These are phyloP conservation scores for Fusarium pininemorale DNA, from an alignment of 2,329 filamentous ascomycete species.

Conservation along the genomic window DNA sequence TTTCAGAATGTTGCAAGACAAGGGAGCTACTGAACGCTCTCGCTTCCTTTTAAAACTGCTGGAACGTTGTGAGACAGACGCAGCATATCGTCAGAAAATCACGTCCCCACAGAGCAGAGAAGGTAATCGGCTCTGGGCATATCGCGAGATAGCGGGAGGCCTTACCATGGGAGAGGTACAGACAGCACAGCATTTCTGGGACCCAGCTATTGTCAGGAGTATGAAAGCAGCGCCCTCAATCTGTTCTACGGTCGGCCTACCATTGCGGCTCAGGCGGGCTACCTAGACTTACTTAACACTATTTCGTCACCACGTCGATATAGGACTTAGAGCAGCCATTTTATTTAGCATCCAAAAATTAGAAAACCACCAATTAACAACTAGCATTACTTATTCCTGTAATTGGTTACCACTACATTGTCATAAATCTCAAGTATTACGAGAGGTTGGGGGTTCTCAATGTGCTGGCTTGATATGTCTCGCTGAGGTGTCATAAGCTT, in stretches of 20 bases:
- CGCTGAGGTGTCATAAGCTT: too few species aligned
- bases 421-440: fast-evolving
- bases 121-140: not conserved
- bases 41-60: not conserved
- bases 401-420: fast-evolving
- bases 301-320: too few species aligned
- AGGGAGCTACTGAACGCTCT: fast-evolving
- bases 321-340: not conserved
- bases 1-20: not conserved
- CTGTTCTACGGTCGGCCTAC: too few species aligned
- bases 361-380: not conserved
- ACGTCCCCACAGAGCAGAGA: not conserved
- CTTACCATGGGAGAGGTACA: not conserved
- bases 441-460: too few species aligned
- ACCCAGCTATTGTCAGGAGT: not conserved
- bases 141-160: not conserved
- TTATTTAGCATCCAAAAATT: fast-evolving
- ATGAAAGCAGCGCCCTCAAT: not conserved
- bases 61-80: not conserved
- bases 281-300: too few species aligned
- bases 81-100: not conserved
- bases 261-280: fast-evolving
- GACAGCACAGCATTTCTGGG: not conserved
- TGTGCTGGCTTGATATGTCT: too few species aligned
- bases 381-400: not conserved